Base-by-base conservation (phyloP, 345 rosid genomes). In the Theobroma cacao region DNA sequence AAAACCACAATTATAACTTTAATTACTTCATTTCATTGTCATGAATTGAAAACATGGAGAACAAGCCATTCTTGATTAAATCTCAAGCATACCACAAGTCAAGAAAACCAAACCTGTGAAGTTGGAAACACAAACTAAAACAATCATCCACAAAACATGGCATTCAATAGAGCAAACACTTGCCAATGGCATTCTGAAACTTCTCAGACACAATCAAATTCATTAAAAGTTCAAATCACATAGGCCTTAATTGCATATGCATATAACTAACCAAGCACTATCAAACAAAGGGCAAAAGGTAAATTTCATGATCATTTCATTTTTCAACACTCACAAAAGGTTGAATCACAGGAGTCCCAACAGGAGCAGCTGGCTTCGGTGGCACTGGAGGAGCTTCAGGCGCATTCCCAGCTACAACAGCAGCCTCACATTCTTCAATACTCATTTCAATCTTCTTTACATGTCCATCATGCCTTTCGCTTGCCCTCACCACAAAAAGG, bases 361-460 rank as follows among this genome's bases (percentile, higher is more conserved):
- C 86, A 6, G 99, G 98, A 38, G 94, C 84, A 2, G 82, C 94
- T 4, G 98, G 93, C 81, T 78, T 92, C 17, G 94, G 93, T 11
- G 90, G 98, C 50, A 88, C 88, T 11, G 96, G 93, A 84, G 98
- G 99, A 40, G 96, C 92, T 45, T 93, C 90, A 0, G 97, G 97
- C 14, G 84, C 90, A 56, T 87, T 90, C 18, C 99, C 99, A 1
- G 91, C 92, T 43, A 87, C 95, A 79, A 95, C 95, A 3, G 90
- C 94, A 20, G 97, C 97, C 82, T 95, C 99, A 9, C 93, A 93
- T 74, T 95, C 95, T 15, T 93, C 99, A 53, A 90, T 93, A 31
- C 77, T 91, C 80, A 79, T 79, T 22, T 93, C 92, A 31, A 87
- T 52, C 85, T 90, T 89, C 81, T 86, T 86, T 4, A 80, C 77